A percentile compares a stretch with the other conserved stretches of the same genome.
phyloP scores from a whole-genome alignment of 1,139 yeast genomes.

The Debaryomycetaceae sp. region DNA sequence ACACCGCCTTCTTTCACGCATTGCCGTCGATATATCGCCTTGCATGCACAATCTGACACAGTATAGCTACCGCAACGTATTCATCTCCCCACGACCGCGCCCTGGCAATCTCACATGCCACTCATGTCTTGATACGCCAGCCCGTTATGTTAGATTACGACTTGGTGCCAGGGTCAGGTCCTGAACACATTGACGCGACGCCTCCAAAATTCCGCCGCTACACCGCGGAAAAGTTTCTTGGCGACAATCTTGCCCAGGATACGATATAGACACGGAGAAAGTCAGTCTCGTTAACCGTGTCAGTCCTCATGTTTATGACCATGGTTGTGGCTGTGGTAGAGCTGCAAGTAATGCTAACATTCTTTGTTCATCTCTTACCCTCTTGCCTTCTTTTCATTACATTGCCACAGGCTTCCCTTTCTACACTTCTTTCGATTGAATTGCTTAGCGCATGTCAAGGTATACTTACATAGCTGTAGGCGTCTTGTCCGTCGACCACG shows the following conservation, averaged over 20 bases:
- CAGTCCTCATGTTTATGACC: too few relatives aligned
- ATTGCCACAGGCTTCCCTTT: too few relatives aligned
- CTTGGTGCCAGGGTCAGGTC: constrained; percentile 17
- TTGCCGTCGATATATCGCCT: constrained; percentile 60
- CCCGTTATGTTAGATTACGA: constrained; percentile 20
- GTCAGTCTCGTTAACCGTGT: constrained; percentile 76
- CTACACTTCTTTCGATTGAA: too few relatives aligned
- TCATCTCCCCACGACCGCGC: not conserved
- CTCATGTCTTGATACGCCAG: constrained; percentile 20
- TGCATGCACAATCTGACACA: constrained; percentile 10
- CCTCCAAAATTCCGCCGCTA: too few relatives aligned
- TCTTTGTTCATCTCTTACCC: too few relatives aligned
- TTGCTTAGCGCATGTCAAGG: too few relatives aligned
- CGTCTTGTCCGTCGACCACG: too few relatives aligned
- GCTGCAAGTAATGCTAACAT: too few relatives aligned
- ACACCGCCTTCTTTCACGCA: constrained; percentile 72
- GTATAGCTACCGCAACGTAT: not conserved
- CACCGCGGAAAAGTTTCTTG: constrained; percentile 4
- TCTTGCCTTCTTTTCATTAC: too few relatives aligned
- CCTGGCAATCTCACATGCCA: constrained; percentile 10
- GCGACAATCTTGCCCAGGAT: constrained; percentile 10
- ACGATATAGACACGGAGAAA: constrained; percentile 24
- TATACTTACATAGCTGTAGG: too few relatives aligned
- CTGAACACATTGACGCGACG: constrained; percentile 20
- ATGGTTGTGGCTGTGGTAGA: too few relatives aligned